These are phyloP conservation scores for Astragalus glycyphyllos DNA, from an alignment of 306 rosid species.

Conservation along the genomic window DNA sequence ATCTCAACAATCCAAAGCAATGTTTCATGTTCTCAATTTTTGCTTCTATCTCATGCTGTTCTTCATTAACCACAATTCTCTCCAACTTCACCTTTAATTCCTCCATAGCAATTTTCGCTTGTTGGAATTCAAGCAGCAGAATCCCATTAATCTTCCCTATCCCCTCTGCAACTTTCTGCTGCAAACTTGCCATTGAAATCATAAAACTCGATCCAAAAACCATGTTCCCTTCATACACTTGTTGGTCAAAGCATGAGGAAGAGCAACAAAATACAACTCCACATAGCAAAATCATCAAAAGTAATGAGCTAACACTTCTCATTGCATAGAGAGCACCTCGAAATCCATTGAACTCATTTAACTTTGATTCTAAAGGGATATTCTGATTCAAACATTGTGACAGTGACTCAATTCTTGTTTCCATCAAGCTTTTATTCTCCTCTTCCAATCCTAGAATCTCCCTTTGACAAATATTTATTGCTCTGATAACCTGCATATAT, in stretches of 20 bases:
- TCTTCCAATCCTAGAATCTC: conserved; percentile 74
- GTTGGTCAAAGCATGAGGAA: conserved; percentile 54
- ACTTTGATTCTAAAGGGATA: conserved; percentile 57
- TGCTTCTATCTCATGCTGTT: conserved; percentile 45
- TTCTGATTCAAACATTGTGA: conserved; percentile 52
- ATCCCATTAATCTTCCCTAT: conserved; percentile 64
- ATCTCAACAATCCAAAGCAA: conserved; percentile 70
- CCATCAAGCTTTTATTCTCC: conserved; percentile 68
- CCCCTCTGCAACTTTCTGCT: conserved; percentile 67
- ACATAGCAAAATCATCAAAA: conserved; percentile 63
- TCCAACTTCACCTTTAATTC: conserved; percentile 69
- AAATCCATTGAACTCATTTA: conserved; percentile 81
- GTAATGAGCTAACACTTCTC: conserved; percentile 72
- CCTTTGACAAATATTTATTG: conserved; percentile 69
- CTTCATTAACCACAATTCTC: conserved; percentile 46
- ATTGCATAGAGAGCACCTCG: conserved; percentile 81
- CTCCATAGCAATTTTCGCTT: conserved; percentile 65
- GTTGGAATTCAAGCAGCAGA: conserved; percentile 63
- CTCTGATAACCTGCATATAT: conserved; percentile 54
- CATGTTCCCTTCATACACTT: conserved; percentile 41
- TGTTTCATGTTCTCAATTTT: conserved; percentile 59
- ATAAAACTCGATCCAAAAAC: conserved; percentile 48
- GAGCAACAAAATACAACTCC: conserved; percentile 72
- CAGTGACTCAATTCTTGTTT: conserved; percentile 68
- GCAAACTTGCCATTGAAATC: conserved; percentile 62